Evolutionary conservation across 805 yeast genomes (phyloP), one percentile per base, ranked within the genome.

Genomic region (Wickerhamiella alocasiicola): DNA sequence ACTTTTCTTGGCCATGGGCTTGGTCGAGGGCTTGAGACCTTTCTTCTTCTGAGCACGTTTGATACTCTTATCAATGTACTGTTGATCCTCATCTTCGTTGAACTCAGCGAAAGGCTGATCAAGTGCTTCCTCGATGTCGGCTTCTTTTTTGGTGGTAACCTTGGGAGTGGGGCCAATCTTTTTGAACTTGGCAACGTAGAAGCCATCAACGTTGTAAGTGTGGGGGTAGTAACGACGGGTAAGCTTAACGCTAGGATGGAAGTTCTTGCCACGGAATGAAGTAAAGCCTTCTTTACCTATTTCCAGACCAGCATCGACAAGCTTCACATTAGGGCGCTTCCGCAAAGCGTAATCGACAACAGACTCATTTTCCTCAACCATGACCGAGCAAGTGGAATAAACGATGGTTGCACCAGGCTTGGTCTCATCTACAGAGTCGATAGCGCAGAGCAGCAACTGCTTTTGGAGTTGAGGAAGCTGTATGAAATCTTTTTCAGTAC

Each of bases 181-280:
- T 66, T 82, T 76, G 69, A 91, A 83, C 62, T 88, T 91, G 42
- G 99, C 99, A 45, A 91, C 98, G 61, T 67, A 91, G 72, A 91
- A 91, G 18, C 99, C 99, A 63, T 91, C 99, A 42, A 91, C 98
- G 61, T 91, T 91, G 60, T 91, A 91, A 20, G 95, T 87, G 64
- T 91, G 99, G 42, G 99, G 99, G 60, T 91, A 91, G 63, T 88
- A 91, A 62, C 99, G 76, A 68, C 95, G 76, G 2, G 97, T 87
- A 52, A 88, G 65, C 37, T 74, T 72, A 42, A 91, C 60, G 51
- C 73, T 74, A 32, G 82, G 72, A 58, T 81, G 76, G 69, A 87
- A 91, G 43, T 74, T 81, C 63, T 87, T 88, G 37, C 98, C 99
- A 60, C 97, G 72, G 67, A 71, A 91, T 29, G 87, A 77, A 4